Evolutionary conservation across 2,329 filamentous ascomycete genomes (phyloP).

Genomic region (Monilinia vaccinii-corymbosi): DNA sequence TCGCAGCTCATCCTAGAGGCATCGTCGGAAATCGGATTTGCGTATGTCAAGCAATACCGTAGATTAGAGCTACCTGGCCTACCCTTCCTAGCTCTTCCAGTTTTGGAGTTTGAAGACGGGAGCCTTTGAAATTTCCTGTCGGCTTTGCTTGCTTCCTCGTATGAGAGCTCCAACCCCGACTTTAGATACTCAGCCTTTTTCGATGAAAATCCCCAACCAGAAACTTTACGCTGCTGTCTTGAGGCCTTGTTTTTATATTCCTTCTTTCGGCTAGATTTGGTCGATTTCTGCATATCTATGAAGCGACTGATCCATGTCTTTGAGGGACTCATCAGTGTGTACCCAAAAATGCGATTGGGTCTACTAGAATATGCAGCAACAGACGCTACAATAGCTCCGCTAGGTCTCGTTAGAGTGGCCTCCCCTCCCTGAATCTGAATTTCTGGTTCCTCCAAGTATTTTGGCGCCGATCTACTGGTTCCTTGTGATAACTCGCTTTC

Average conservation of each 20-base stretch:
- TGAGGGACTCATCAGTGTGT: not conserved
- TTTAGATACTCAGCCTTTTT: not conserved
- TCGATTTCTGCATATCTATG: not conserved
- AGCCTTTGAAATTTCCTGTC: not conserved
- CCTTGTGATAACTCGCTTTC: not conserved
- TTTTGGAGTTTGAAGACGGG: not conserved
- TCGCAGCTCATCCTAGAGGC: not conserved
- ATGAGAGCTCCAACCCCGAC: not conserved
- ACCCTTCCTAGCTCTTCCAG: not conserved
- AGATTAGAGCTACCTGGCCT: not conserved
- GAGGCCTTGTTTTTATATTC: too few relatives aligned
- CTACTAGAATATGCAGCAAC: not conserved
- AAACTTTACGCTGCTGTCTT: not conserved
- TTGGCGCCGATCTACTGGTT: not conserved
- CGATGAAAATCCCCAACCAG: not conserved
- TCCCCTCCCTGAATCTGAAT: not conserved
- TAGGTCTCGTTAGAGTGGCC: accelerated
- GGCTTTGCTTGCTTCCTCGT: not conserved
- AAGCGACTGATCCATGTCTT: not conserved
- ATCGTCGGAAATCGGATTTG: not conserved
- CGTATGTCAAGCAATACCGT: not conserved
- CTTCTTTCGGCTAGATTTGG: not conserved
- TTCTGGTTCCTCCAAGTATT: not conserved
- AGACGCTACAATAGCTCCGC: too few relatives aligned
- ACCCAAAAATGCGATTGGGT: not conserved